Evolutionary conservation across 352 stramenopile genomes (phyloP).

Genomic region (Globisporangium okanoganense): DNA sequence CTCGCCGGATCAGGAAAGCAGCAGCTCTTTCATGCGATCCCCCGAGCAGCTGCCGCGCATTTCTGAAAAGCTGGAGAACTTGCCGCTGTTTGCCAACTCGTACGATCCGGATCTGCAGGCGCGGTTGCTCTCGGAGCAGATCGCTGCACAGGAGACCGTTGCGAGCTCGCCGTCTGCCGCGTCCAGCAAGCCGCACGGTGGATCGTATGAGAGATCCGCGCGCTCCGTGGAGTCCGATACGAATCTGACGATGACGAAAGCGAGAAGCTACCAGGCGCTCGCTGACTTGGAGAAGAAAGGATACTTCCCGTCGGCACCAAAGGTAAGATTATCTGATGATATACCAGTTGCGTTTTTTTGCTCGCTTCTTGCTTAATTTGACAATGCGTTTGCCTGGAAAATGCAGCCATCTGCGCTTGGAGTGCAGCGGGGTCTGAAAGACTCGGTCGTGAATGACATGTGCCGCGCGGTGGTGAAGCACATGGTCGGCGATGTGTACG

Average conservation of each 20-base stretch:
- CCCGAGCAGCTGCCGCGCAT: conserved; percentile 65
- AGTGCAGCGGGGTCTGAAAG: conserved; percentile 78
- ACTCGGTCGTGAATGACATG: conserved; percentile 89
- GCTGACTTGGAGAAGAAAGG: conserved; percentile 83
- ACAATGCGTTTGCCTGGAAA: not conserved
- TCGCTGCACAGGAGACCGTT: conserved; percentile 29
- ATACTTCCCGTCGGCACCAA: conserved; percentile 75
- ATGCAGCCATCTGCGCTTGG: conserved; percentile 58
- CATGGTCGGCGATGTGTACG: conserved; percentile 86
- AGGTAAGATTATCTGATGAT: conserved; percentile 17
- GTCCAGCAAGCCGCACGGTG: conserved; percentile 33
- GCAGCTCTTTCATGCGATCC: conserved; percentile 22
- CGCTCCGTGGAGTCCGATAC: conserved; percentile 10
- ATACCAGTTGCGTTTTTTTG: not conserved
- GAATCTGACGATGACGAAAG: conserved; percentile 67
- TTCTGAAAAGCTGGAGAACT: conserved; percentile 59
- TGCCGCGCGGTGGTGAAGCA: conserved; percentile 84
- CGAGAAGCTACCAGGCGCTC: conserved; percentile 69
- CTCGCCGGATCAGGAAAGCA: conserved; percentile 18
- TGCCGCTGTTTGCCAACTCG: conserved; percentile 50
- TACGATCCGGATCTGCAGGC: conserved; percentile 50
- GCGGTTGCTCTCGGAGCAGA: conserved; percentile 62
- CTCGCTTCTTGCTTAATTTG: not conserved
- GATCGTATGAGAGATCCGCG: conserved; percentile 51
- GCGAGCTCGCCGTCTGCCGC: conserved; percentile 9